Evolutionary conservation across 176 grass and related monocot genomes (phyloP).

Genomic region (Oryza coarctata): DNA sequence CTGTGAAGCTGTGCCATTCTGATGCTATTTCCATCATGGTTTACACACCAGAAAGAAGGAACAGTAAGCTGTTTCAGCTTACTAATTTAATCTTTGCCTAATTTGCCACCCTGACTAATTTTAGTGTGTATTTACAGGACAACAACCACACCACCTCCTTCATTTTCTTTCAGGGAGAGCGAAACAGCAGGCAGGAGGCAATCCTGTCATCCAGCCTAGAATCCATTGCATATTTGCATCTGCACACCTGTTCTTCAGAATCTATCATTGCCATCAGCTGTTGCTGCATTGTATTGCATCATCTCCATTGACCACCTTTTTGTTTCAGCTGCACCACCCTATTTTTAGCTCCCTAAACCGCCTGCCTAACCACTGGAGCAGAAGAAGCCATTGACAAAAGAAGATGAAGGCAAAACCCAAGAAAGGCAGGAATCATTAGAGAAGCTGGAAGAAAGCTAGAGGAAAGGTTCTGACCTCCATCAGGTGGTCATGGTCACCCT

Average conservation of each 20-base stretch:
- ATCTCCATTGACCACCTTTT: constrained; percentile 19
- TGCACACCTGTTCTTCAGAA: neutral
- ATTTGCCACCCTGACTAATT: constrained; percentile 26
- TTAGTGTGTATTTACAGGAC: constrained; percentile 14
- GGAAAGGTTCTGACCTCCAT: constrained; percentile 44
- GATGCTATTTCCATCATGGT: constrained; percentile 12
- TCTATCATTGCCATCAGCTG: neutral
- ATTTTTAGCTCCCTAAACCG: constrained; percentile 35
- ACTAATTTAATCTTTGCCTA: constrained; percentile 34
- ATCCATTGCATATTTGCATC: neutral
- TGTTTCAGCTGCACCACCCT: constrained; percentile 6
- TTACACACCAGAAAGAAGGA: neutral
- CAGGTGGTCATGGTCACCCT: constrained; percentile 54
- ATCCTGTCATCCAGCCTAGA: neutral
- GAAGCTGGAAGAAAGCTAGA: constrained; percentile 49
- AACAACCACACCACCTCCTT: constrained; percentile 4
- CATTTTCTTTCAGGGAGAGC: neutral
- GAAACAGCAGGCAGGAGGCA: neutral
- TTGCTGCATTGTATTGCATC: neutral
- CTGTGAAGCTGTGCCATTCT: neutral
- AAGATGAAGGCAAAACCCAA: constrained; percentile 35
- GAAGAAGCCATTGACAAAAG: constrained; percentile 39
- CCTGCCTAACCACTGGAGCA: constrained; percentile 44
- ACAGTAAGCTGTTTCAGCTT: neutral
- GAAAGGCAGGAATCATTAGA: constrained; percentile 33